These are phyloP conservation scores for Saccharomycopsis sp. DNA, from an alignment of 805 yeast genomes.

Conservation along the genomic window DNA sequence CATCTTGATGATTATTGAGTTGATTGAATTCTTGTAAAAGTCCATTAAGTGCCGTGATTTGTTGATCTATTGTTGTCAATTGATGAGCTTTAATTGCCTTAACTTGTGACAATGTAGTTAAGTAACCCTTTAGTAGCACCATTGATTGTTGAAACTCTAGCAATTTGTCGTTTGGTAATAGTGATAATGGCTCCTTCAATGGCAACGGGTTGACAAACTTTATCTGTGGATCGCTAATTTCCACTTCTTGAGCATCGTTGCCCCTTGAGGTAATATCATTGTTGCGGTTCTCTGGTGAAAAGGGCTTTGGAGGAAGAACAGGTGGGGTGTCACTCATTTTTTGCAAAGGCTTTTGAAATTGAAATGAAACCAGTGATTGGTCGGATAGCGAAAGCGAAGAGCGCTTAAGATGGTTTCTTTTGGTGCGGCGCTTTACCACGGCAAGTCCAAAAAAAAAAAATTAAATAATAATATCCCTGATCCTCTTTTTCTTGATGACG, in stretches of 20 bases:
- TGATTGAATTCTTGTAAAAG: constrained; percentile 7
- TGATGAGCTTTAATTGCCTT: neutral
- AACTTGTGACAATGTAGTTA: neutral
- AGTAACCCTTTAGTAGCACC: constrained; percentile 11
- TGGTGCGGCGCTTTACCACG: no score
- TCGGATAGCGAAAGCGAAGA: no score
- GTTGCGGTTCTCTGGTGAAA: no score
- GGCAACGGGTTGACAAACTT: constrained; percentile 1
- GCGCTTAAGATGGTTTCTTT: no score
- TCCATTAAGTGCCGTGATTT: constrained; percentile 2
- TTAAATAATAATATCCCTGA: no score
- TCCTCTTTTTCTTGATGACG: no score
- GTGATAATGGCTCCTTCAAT: constrained; percentile 3
- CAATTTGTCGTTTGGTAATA: constrained; percentile 13
- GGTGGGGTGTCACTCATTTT: neutral
- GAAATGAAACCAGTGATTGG: no score
- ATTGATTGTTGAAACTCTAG: constrained; percentile 7
- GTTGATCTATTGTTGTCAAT: constrained; percentile 3
- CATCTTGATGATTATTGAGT: constrained; percentile 5
- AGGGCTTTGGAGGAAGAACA: constrained; percentile 1
- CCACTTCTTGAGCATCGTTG: no score
- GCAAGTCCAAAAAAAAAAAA: no score
- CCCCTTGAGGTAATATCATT: no score
- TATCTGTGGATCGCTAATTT: no score
- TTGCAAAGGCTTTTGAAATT: no score